A percentile compares a stretch with the other conserved stretches of the same genome.
Evolutionary conservation across 2,329 filamentous ascomycete species (phyloP).

Genomic region (Fusarium sp.): DNA sequence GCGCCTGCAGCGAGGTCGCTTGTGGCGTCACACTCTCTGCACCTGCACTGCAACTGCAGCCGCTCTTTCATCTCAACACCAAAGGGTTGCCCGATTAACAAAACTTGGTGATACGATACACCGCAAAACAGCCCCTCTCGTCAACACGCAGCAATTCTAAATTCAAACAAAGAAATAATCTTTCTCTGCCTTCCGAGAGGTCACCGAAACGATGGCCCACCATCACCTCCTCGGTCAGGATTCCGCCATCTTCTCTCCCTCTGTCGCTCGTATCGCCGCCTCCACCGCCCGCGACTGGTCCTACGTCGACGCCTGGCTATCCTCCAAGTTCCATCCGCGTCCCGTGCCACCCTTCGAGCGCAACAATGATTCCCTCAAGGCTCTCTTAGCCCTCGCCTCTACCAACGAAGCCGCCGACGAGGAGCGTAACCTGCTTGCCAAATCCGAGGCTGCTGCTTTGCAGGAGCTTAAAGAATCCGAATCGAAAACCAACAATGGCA

Average conservation of each 20-base stretch:
- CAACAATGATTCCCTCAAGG: constrained; percentile 84
- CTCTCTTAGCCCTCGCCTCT: constrained; percentile 78
- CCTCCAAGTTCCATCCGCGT: constrained; percentile 73
- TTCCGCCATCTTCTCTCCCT: constrained; percentile 74
- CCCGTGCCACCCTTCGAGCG: constrained; percentile 82
- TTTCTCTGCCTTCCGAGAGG: background rate
- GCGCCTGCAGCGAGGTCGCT: constrained; percentile 8
- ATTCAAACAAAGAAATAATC: background rate
- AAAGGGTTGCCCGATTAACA: background rate
- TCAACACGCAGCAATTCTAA: background rate
- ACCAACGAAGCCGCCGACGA: constrained; percentile 85
- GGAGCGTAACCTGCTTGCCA: constrained; percentile 68
- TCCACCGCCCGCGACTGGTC: constrained; percentile 92
- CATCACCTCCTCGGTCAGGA: constrained; percentile 43
- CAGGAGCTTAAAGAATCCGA: constrained; percentile 57
- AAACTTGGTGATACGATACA: background rate
- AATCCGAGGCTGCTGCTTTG: constrained; percentile 70
- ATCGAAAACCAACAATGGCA: constrained; percentile 41
- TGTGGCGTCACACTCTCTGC: constrained; percentile 27
- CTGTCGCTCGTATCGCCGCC: constrained; percentile 78
- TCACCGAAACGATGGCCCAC: constrained; percentile 36
- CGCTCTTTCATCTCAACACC: constrained; percentile 9
- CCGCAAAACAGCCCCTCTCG: background rate
- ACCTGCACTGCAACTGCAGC: background rate
- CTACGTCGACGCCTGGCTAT: constrained; percentile 86